A percentile compares a stretch with the other conserved stretches of the same genome.
phyloP scores from a whole-genome alignment of 345 rosid species.

The Hibiscus tridactylites region DNA sequence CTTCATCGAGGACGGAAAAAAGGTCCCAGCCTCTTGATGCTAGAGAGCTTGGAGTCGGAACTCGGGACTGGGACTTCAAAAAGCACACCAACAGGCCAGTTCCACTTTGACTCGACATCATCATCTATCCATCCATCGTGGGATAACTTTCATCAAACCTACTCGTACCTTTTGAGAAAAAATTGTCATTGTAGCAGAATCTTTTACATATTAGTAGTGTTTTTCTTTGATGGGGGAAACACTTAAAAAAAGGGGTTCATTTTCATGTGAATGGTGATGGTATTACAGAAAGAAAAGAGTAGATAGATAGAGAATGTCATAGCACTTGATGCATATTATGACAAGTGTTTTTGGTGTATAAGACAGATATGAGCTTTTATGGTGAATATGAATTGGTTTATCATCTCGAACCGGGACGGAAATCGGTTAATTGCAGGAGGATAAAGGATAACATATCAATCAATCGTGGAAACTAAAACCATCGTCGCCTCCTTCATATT shows the following conservation, averaged over 20 bases:
- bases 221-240: background rate
- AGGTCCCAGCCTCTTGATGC: background rate
- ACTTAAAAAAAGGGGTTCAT: background rate
- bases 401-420: background rate
- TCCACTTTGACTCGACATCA: background rate
- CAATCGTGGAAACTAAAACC: slow-evolving; percentile 23
- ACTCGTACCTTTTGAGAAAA: no score
- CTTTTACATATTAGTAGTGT: background rate
- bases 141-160: background rate
- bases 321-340: background rate
- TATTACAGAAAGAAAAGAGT: background rate
- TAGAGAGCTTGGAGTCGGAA: background rate
- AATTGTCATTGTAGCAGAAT: no score
- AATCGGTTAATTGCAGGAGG: background rate
- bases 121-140: background rate
- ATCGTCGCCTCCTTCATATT: slow-evolving; percentile 24
- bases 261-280: background rate
- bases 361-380: background rate
- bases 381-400: slow-evolving; percentile 11
- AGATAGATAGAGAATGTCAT: background rate
- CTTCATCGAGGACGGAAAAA: slow-evolving; percentile 8
- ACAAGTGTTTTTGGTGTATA: background rate
- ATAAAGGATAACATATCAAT: slow-evolving; percentile 6
- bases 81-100: background rate
- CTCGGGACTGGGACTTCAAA: background rate